phyloP scores from a whole-genome alignment of 1,139 yeast genomes.

The Hemisphaericaspora subhashii region DNA sequence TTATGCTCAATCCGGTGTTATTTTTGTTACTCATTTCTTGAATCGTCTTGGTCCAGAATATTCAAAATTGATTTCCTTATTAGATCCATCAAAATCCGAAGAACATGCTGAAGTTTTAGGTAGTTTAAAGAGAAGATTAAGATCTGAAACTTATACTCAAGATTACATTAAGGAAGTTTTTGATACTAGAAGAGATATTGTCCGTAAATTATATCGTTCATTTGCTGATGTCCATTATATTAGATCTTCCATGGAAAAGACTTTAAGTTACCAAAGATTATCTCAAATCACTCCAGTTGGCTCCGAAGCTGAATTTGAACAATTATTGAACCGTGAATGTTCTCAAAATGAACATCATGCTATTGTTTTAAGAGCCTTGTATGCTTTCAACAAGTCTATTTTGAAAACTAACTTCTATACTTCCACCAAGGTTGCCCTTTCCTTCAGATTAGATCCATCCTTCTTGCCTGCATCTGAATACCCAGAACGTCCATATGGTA shows the following conservation, averaged over 20 bases:
- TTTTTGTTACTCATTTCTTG: constrained; percentile 90
- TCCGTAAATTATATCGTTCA: constrained; percentile 83
- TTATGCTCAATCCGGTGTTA: constrained; percentile 91
- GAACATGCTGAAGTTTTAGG: constrained; percentile 75
- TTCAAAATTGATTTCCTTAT: constrained; percentile 61
- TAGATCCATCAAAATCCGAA: constrained; percentile 60
- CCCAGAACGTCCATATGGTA: constrained; percentile 90
- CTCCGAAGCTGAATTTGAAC: constrained; percentile 72
- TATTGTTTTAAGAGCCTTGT: constrained; percentile 78
- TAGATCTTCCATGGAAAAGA: constrained; percentile 70
- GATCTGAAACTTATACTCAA: constrained; percentile 92
- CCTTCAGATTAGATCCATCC: constrained; percentile 85
- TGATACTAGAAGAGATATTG: constrained; percentile 65
- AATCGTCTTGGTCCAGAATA: constrained; percentile 94
- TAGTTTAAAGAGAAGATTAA: constrained; percentile 82
- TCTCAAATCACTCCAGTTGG: constrained; percentile 75
- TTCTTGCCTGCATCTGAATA: constrained; percentile 85
- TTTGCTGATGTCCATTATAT: constrained; percentile 92
- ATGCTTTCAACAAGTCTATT: constrained; percentile 80
- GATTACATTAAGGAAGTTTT: constrained; percentile 79
- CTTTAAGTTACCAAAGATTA: constrained; percentile 86
- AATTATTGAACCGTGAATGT: constrained; percentile 65
- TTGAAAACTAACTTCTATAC: constrained; percentile 93
- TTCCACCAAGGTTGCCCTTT: constrained; percentile 91
- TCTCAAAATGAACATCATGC: constrained; percentile 81